These are phyloP conservation scores for Wickerhamiella bombiphila DNA, from an alignment of 805 yeast species.

Conservation along the genomic window DNA sequence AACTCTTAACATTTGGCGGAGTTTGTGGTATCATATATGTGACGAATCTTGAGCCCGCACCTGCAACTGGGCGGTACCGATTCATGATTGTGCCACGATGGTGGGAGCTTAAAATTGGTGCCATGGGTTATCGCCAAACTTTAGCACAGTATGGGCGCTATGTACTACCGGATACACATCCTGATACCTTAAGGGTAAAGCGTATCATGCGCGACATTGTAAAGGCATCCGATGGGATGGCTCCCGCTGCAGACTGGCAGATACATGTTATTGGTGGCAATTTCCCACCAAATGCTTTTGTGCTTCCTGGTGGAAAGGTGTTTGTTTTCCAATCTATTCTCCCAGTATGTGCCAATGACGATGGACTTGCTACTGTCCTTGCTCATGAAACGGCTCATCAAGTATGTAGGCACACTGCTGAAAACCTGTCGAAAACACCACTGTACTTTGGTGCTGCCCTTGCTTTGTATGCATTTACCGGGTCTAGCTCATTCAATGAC, in stretches of 20 bases:
- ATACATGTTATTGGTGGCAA: constrained; percentile 61
- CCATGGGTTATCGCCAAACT: constrained; percentile 46
- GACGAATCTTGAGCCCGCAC: constrained; percentile 60
- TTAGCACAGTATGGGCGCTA: constrained; percentile 36
- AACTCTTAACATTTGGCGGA: constrained; percentile 18
- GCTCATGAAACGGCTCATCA: constrained; percentile 93
- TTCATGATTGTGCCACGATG: constrained; percentile 57
- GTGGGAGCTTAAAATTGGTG: constrained; percentile 50
- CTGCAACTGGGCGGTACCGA: constrained; percentile 58
- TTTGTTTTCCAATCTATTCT: constrained; percentile 72
- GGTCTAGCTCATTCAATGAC: constrained; percentile 38
- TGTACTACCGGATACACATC: constrained; percentile 50
- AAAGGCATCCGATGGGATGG: constrained; percentile 19
- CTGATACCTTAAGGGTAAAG: constrained; percentile 41
- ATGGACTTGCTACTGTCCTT: constrained; percentile 89
- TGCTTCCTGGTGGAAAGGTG: constrained; percentile 89
- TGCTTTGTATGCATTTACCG: constrained; percentile 44
- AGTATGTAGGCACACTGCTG: constrained; percentile 81
- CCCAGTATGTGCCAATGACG: constrained; percentile 65
- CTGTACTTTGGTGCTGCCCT: constrained; percentile 42
- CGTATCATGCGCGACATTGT: constrained; percentile 51
- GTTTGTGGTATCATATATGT: constrained; percentile 28
- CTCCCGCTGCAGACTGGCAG: constrained; percentile 40
- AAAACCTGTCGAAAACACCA: constrained; percentile 66
- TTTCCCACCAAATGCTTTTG: constrained; percentile 92